Evolutionary conservation across 1,139 yeast species (phyloP).

Genomic region (Magnusiomyces sp.): DNA sequence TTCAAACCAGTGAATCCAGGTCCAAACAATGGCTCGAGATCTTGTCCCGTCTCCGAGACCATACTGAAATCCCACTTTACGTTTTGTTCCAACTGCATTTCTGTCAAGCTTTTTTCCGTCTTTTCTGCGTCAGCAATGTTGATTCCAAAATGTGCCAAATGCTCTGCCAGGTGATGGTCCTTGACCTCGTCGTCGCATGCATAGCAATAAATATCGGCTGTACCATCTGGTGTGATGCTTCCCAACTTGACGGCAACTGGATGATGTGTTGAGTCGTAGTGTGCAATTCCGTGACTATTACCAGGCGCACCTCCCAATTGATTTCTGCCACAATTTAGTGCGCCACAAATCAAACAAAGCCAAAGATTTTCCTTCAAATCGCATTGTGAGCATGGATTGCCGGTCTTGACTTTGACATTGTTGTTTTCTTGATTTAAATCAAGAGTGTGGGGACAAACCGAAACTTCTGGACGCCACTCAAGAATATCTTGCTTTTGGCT

Average conservation of each 20-base stretch:
- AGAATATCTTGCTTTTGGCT: slow-evolving; percentile 62
- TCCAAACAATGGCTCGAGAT: slow-evolving; percentile 58
- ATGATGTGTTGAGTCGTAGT: slow-evolving; percentile 51
- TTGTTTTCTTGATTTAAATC: slow-evolving; percentile 38
- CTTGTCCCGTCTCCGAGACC: slow-evolving; percentile 63
- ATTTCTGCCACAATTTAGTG: slow-evolving; percentile 83
- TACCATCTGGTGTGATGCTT: slow-evolving; percentile 60
- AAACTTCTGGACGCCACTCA: slow-evolving; percentile 87
- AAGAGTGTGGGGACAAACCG: slow-evolving; percentile 68
- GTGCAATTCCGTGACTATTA: slow-evolving; percentile 78
- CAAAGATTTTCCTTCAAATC: slow-evolving; percentile 72
- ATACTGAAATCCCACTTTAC: slow-evolving; percentile 86
- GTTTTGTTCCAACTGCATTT: slow-evolving; percentile 86
- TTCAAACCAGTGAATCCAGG: slow-evolving; percentile 69
- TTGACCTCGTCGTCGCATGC: slow-evolving; percentile 80
- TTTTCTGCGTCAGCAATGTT: slow-evolving; percentile 49
- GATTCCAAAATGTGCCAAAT: slow-evolving; percentile 57
- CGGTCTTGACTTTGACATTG: slow-evolving; percentile 16
- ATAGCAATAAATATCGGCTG: slow-evolving; percentile 79
- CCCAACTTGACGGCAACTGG: slow-evolving; percentile 87
- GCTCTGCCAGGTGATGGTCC: slow-evolving; percentile 50
- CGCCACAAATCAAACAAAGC: slow-evolving; percentile 88
- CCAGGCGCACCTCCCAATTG: slow-evolving; percentile 94
- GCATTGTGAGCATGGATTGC: slow-evolving; percentile 54
- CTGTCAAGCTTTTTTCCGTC: slow-evolving; percentile 82